Base-by-base conservation (phyloP, 2,329 filamentous ascomycete species). In the Calonectria ilicicola region DNA sequence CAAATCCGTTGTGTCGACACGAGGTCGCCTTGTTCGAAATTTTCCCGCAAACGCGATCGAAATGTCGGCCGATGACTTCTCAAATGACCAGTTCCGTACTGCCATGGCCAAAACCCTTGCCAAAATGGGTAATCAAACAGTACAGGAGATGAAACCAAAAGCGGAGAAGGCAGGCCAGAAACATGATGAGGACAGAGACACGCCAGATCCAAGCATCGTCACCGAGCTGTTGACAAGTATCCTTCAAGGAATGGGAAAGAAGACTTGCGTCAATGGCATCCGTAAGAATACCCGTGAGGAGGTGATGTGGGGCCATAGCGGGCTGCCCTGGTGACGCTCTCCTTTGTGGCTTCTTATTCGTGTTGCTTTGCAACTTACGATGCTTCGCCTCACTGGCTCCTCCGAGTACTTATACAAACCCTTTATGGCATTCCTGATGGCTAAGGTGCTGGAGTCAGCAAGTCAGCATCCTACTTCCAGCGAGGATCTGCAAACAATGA, bases 291-390 rank as follows among this genome's bases (percentile, higher is more conserved):
- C 86, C 0, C 86, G 87, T 0, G 89, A 91, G 40, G 89, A 91
- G 17, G 85, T 91, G 1, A 69, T 89, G 12, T 91, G 84, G 82
- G 71, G 75, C 2, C 58, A 70, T 1, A 60, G 64, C 14, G 47
- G 65, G 6, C 62, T 76, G 1, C 78, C 79, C 0, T 91, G 89
- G 90, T 82, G 86, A 14, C 80, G 87, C 53, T 91, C 89, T 15
- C 82, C 89, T 0, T 70, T 88, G 0, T 92, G 89, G 89, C 81
- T 92, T 0, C 81, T 91, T 0, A 67, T 92, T 3, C 87, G 90
- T 0, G 88, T 91, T 0, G 78, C 84, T 0, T 72, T 91, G 2
- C 89, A 91, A 65, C 74, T 84, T 2, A 72, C 76, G 2, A 70
- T 74, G 69, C 35, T 7, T 1, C 67, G 73, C 0, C 27, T 56